Conservation (phyloP, 2,329 filamentous ascomycete species). For the Sclerotinia sclerotiorum region DNA sequence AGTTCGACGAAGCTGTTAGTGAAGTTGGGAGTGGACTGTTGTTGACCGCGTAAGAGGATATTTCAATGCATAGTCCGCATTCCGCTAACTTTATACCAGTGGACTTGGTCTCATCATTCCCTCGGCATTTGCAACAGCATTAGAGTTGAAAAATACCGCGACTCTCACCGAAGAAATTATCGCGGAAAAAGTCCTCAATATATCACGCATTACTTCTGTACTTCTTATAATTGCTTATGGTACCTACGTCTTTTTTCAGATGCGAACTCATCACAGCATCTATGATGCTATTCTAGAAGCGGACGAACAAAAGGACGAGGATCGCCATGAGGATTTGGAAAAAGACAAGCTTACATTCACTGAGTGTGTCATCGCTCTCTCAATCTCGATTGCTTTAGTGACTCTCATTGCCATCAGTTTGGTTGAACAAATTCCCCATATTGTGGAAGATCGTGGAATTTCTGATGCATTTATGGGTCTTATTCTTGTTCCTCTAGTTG, state of each 20-base stretch:
- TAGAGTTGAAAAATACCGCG: constrained; percentile 27
- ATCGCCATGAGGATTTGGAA: constrained; percentile 58
- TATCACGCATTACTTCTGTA: constrained; percentile 70
- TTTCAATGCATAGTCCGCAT: neutral
- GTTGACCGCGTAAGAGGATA: constrained; percentile 68
- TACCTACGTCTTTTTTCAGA: constrained; percentile 70
- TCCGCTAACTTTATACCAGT: constrained; percentile 37
- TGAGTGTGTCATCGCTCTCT: constrained; percentile 67
- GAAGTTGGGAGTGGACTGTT: constrained; percentile 78
- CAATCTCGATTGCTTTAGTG: constrained; percentile 65
- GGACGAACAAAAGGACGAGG: constrained; percentile 67
- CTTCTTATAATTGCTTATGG: constrained; percentile 69
- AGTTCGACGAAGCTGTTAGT: constrained; percentile 72
- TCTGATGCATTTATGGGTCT: constrained; percentile 64
- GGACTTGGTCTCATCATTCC: constrained; percentile 49
- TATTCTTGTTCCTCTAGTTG: constrained; percentile 77
- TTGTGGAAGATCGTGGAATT: constrained; percentile 52
- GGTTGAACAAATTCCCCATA: constrained; percentile 68
- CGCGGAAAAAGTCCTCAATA: constrained; percentile 54
- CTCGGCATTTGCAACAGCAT: constrained; percentile 51
- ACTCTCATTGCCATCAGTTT: constrained; percentile 72
- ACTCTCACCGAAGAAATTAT: constrained; percentile 45
- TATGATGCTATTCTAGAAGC: constrained; percentile 71
- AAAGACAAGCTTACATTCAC: constrained; percentile 73
- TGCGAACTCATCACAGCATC: constrained; percentile 71